Evolutionary conservation across 2,329 filamentous ascomycete species (phyloP), one percentile per base, ranked within the genome.

Genomic region (Penicillium sp.): DNA sequence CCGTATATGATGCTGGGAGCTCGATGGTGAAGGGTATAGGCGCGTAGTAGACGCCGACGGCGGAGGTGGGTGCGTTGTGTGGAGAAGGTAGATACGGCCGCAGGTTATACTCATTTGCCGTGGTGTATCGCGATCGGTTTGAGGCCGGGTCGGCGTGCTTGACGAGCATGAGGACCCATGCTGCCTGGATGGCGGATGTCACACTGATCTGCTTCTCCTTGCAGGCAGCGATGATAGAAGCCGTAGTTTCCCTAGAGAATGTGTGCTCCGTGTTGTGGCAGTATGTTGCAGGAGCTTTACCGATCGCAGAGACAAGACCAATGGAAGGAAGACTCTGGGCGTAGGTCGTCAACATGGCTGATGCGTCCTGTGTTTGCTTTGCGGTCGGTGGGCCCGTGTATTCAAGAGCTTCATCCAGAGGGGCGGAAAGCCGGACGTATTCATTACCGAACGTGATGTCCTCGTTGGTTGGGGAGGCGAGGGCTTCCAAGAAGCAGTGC

Each of bases 141-240:
- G 45, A 50, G 7, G 19, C n/a, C 15, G 53, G 53, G 17, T 61
- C 59, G 6, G 53, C 47, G 11, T 48, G 21, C 21, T 53, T 48
- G 8, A 29, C 11, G 11, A 61, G 47, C 31, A 41, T 47, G 13
- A 15, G 26, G n/a, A 57, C 29, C 7, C 52, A 57, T 11, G 59
- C 59, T 21, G 59, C 53, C 1, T 57, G 59, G 0, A 57, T 29
- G 2, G 59, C 59, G 4, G 59, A 41, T 1, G 53, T 57, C 3
- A 61, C 59, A 6, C 21, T 61, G 53, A 61, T 46, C 1, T 38
- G n/a, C 19, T 41, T 30, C 17, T 15, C 29, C n/a, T 61, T 56
- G 47, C 53, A 52, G 5, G 53, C 53, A 4, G 31, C n/a, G 38
- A 61, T 44, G 26, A 56, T 52, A 7, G 35, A 21, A 17, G 50